Conservation (phyloP, 441 rosid species). For the Erodium texanum region DNA sequence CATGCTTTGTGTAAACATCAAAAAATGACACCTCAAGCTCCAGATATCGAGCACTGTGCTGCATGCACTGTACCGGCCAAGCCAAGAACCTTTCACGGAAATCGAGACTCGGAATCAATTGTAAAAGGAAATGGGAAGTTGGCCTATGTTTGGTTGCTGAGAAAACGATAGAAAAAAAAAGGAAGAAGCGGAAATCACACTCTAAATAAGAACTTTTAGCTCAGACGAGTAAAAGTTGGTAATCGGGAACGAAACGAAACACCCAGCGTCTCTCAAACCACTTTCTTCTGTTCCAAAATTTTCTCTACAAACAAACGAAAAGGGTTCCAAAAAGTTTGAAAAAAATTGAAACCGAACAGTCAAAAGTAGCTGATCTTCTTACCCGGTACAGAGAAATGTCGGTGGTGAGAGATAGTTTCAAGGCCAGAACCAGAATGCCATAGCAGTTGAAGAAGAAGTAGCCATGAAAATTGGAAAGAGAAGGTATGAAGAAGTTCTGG, state of each 20-base stretch:
- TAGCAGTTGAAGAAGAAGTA: not conserved
- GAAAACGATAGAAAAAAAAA: not conserved
- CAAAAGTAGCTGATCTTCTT: not conserved
- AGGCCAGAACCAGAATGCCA: no score
- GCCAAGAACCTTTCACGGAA: constrained; percentile 1
- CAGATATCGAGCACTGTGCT: constrained; percentile 21
- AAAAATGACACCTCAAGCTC: constrained; percentile 27
- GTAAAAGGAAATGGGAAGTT: no score
- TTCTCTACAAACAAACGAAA: not conserved
- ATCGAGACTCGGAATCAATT: not conserved
- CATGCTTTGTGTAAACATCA: not conserved
- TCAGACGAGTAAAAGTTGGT: not conserved
- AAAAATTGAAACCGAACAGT: not conserved
- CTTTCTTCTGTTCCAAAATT: not conserved
- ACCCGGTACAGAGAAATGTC: not conserved
- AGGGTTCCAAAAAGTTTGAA: not conserved
- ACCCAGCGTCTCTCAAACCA: not conserved
- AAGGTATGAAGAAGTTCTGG: no score
- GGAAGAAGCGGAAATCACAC: not conserved
- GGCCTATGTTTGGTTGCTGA: constrained; percentile 1
- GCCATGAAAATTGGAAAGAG: no score
- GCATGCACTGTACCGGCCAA: not conserved
- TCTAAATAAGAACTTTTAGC: not conserved
- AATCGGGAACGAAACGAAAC: not conserved
- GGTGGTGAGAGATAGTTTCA: not conserved